These are phyloP conservation scores for Mitragyna speciosa DNA, from an alignment of 257 asterid genomes.

Conservation along the genomic window DNA sequence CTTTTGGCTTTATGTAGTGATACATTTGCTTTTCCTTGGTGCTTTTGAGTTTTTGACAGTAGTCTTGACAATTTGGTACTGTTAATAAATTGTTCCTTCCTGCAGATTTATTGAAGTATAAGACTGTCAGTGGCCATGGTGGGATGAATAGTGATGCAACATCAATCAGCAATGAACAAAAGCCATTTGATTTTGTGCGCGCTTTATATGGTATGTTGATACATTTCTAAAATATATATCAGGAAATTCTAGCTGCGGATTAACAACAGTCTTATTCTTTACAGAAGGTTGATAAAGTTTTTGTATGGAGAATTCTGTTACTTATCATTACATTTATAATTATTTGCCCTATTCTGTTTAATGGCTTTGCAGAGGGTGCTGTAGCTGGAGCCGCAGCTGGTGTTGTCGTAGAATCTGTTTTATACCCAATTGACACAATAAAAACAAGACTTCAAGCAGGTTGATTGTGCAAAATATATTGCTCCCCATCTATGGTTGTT, in stretches of 20 bases:
- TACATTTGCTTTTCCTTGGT: not conserved
- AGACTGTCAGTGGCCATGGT: constrained; percentile 16
- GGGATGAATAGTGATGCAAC: constrained; percentile 26
- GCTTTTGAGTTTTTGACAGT: not conserved
- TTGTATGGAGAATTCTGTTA: not conserved
- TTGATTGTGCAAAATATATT: constrained; percentile 12
- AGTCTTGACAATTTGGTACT: not conserved
- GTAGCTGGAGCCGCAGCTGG: constrained; percentile 76
- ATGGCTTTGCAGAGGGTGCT: constrained; percentile 55
- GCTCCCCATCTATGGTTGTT: not conserved
- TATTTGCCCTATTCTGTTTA: not conserved
- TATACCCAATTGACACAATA: constrained; percentile 71
- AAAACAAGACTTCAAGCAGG: constrained; percentile 76
- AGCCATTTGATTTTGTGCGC: constrained; percentile 44
- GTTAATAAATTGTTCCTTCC: constrained; percentile 6
- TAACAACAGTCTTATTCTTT: not conserved
- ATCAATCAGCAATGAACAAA: constrained; percentile 32
- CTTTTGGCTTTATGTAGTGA: not conserved
- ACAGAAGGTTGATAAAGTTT: not conserved
- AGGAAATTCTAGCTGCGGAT: not conserved
- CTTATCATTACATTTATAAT: constrained; percentile 6
- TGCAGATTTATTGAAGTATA: constrained; percentile 32
- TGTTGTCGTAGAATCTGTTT: constrained; percentile 54
- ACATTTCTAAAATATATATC: not conserved
- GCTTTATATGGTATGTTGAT: constrained; percentile 43